Conservation (phyloP, 225 moss, liverwort and hornwort genomes). For the Sphagnum contortum region DNA sequence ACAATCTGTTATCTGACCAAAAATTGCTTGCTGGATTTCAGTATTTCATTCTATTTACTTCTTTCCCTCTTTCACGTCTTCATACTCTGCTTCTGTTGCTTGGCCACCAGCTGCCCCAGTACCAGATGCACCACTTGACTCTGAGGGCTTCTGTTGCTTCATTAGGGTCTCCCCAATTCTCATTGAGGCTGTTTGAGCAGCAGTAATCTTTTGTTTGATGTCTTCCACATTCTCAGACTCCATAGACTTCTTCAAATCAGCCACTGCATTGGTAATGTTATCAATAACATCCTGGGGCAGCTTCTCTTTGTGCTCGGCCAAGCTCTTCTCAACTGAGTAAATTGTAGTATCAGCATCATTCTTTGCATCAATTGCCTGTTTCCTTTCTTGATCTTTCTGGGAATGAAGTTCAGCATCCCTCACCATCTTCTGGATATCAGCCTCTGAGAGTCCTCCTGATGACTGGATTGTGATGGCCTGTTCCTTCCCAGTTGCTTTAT, state of each 20-base stretch:
- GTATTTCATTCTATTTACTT: conserved; percentile 21
- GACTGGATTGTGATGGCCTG: conserved; percentile 90
- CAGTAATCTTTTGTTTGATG: conserved; percentile 47
- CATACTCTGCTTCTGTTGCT: conserved; percentile 77
- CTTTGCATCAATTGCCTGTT: conserved; percentile 74
- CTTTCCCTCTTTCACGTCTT: conserved; percentile 68
- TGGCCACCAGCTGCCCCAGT: conserved; percentile 25
- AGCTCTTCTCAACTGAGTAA: conserved; percentile 68
- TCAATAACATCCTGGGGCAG: conserved; percentile 63
- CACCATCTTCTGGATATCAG: conserved; percentile 87
- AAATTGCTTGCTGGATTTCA: too few relatives aligned
- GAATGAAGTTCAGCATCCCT: conserved; percentile 77
- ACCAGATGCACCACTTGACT: conserved; percentile 10
- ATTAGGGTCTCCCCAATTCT: conserved; percentile 73
- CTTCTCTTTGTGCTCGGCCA: conserved; percentile 73
- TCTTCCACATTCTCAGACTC: conserved; percentile 54
- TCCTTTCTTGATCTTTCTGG: conserved; percentile 82
- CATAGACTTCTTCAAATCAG: conserved; percentile 55
- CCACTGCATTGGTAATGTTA: conserved; percentile 25
- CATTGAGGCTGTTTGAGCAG: conserved; percentile 64
- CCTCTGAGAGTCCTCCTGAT: conserved; percentile 77
- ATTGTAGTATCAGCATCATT: conserved; percentile 69
- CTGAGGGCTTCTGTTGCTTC: conserved; percentile 25
- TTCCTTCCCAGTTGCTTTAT: conserved; percentile 86
- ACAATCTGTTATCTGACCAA: too few relatives aligned